Base-by-base conservation (phyloP, 768 basidiomycete species). In the Sporobolomyces roseus region DNA sequence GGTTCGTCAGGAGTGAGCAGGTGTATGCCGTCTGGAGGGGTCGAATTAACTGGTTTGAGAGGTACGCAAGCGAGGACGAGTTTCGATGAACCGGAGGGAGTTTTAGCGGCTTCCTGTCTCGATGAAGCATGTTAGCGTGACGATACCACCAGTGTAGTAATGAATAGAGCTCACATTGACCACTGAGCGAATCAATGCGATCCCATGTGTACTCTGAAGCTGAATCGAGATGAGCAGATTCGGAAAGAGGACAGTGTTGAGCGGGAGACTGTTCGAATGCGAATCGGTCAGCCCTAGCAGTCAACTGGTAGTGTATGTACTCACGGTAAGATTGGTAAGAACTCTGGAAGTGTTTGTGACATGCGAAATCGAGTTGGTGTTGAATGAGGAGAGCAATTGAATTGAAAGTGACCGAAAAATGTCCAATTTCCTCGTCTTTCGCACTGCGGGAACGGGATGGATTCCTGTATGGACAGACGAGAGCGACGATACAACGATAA, bases 61-160 rank as follows among this genome's bases (percentile, higher is more conserved):
- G 70, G 66, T 10, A 61, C 66, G 49, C 66, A 72, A n/a, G 48
- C 71, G 53, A 72, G n/a, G 43, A 72, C 2, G 38, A 63, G 36
- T 29, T 55, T n/a, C 45, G 48, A 48, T 46, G 17, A 25, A 13
- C 55, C 51, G 6, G 67, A 56, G 13, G 45, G 12, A 13, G 45
- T 13, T 6, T 23, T 46, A 23, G 49, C 61, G 19, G 66, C 56
- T 8, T 66, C 65, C 65, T 66, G 58, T 25, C 35, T 3, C 32
- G 9, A 14, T 25, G 7, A 10, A n/a, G n/a, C n/a, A n/a, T n/a
- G n/a, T n/a, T n/a, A n/a, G n/a, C n/a, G n/a, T n/a, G n/a, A n/a
- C n/a, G n/a, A n/a, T n/a, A n/a, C n/a, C n/a, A n/a, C n/a, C n/a
- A n/a, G n/a, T n/a, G n/a, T n/a, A n/a, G n/a, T n/a, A n/a, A 25